Evolutionary conservation across 2,329 filamentous ascomycete genomes (phyloP), one percentile per base, ranked within the genome.

Genomic region (Ophiobolus disseminans): DNA sequence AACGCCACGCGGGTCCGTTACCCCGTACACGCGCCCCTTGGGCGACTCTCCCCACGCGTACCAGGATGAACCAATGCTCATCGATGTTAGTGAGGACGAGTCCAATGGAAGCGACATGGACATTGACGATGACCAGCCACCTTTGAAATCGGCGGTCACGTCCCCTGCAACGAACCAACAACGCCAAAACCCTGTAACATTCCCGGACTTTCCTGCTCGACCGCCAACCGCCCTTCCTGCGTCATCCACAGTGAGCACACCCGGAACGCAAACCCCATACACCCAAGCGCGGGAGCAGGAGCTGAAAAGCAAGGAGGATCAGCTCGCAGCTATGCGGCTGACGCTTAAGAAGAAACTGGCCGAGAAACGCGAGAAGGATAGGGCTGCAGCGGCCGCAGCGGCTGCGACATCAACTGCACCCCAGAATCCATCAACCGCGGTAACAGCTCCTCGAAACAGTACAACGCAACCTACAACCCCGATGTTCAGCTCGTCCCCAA

Each of bases 61-160:
- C 39, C 76, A 81, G 41, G 80, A 86, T 19, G 80, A 85, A 40
- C 82, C 82, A 2, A 82, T 96, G 42, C 83, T 96, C 30, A 96
- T 96, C 58, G 85, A 95, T 57, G 87, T 95, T 30, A 96, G 90
- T 66, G 92, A 96, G 21, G 84, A 87, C 56, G 85, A 87, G 48
- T 77, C 68, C 21, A 83, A 79, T 19, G 79, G 77, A 5, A 80
- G 86, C 37, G 85, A 86, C 47, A 88, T 87, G 84, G 86, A 89
- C 25, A 78, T 87, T 19, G 74, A 76, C 25, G 74, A 75, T 43
- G 84, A 84, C 20, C 84, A 81, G 37, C 79, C 78, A 8, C 75
- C 42, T 23, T 17, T 58, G 17, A 37, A 47, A 26, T 20, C 56
- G 34, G n/a, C 55, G 45, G 13, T 16, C 20, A 5, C 26, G 19